Evolutionary conservation across 257 asterid genomes (phyloP), one percentile per base, ranked within the genome.

Genomic region (Primulina eburnea): DNA sequence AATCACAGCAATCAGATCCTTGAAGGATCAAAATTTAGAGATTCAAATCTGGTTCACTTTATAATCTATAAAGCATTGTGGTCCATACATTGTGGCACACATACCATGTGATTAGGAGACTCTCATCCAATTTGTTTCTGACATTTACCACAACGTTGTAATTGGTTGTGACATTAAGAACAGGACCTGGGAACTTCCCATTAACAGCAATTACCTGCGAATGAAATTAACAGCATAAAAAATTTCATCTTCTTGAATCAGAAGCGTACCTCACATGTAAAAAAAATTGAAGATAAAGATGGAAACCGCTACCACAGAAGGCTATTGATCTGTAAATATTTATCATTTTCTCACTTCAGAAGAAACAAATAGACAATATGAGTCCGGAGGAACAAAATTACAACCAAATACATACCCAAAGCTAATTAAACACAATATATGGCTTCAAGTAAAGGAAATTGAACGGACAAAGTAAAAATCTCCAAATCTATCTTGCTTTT

Each of bases 121-220:
- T 62, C 76, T 94, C 99, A 64, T 94, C 97, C 80, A 94, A 71
- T 65, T 77, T 80, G 85, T 94, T 94, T 86, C 67, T 86, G 68
- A 94, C 97, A 80, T 87, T 88, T 17, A 89, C 95, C 59, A 85
- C 93, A 24, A 89, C 95, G 67, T 91, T 88, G 84, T 88, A 73
- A 82, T 94, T 94, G 17, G 99, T 94, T 0, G 99, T 94, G 60
- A 91, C 90, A 62, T 94, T 94, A 57, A 94, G 65, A 73, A 83
- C 84, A 1, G 93, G 90, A 50, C 98, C 98, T 28, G 98, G 98
- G 73, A 94, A 89, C 64, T 87, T 68, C 63, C 88, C 91, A 69
- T 94, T 94, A 30, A 94, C 90, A 7, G 98, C 98, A 68, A 94
- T 87, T 35, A 94, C 99, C 99, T 94, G 82, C 82, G 82, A 67